phyloP scores from a whole-genome alignment of 441 rosid genomes.

The Hura crepitans region DNA sequence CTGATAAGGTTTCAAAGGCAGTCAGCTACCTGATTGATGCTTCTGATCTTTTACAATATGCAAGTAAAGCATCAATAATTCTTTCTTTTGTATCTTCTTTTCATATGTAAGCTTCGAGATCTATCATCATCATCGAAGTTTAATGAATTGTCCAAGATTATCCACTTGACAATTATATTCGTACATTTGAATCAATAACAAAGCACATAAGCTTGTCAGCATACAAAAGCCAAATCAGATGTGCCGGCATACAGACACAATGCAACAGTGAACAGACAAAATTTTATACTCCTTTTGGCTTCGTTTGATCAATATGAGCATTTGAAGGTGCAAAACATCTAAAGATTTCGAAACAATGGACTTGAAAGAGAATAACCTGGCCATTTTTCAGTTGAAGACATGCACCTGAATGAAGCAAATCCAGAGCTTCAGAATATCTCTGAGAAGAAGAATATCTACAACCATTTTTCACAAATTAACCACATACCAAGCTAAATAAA shows the following conservation, averaged over 20 bases:
- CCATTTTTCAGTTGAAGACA: slow-evolving; percentile 66
- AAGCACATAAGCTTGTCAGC: background rate
- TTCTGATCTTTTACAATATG: background rate
- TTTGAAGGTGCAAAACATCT: background rate
- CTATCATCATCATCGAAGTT: background rate
- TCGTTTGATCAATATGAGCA: background rate
- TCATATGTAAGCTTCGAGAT: background rate
- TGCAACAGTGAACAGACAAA: slow-evolving; percentile 1
- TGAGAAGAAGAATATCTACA: slow-evolving; percentile 70
- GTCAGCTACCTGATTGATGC: slow-evolving; percentile 1
- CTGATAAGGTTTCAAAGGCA: background rate
- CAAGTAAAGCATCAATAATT: background rate
- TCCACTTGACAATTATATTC: background rate
- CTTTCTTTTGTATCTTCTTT: background rate
- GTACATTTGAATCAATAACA: background rate
- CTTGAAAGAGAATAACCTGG: slow-evolving; percentile 50
- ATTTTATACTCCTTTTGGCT: background rate
- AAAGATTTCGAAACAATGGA: background rate
- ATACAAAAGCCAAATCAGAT: background rate
- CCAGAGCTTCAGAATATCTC: slow-evolving; percentile 79
- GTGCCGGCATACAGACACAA: background rate
- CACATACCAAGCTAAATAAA: background rate
- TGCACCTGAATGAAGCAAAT: slow-evolving; percentile 75
- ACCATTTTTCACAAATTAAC: background rate
- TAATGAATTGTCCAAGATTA: background rate